Conservation (phyloP, 1,139 yeast genomes). For the Lodderomyces elongisporus region DNA sequence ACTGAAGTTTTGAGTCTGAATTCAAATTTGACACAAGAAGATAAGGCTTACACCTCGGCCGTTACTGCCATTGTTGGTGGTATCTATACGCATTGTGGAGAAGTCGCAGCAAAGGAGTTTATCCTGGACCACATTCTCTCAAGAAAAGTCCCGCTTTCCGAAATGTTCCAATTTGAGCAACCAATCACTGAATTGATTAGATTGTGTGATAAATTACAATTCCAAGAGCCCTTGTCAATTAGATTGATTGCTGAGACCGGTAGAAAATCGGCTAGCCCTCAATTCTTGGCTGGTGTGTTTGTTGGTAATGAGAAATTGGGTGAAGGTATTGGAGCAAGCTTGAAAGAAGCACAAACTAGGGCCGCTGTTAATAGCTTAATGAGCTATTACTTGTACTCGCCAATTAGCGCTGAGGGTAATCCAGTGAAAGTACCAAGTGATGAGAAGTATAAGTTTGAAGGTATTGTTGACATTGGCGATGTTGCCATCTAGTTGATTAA, state of each 20-base stretch:
- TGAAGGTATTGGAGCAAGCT: constrained; percentile 92
- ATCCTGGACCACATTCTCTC: constrained; percentile 70
- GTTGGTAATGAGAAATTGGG: constrained; percentile 80
- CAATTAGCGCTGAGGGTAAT: constrained; percentile 45
- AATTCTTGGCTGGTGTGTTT: constrained; percentile 88
- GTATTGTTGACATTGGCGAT: constrained; percentile 53
- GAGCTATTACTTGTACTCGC: constrained; percentile 88
- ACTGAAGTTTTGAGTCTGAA: constrained; percentile 18
- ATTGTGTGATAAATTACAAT: constrained; percentile 72
- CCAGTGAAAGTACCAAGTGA: constrained; percentile 59
- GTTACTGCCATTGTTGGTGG: constrained; percentile 74
- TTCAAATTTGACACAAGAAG: constrained; percentile 20
- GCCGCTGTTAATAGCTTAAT: constrained; percentile 88
- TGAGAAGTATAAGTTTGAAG: constrained; percentile 36
- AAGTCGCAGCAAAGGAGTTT: constrained; percentile 56
- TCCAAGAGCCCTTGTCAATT: constrained; percentile 65
- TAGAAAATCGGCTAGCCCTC: constrained; percentile 76
- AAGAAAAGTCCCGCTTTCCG: constrained; percentile 66
- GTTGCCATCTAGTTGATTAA: constrained; percentile 35
- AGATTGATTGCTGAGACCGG: constrained; percentile 93
- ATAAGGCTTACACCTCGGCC: constrained; percentile 48
- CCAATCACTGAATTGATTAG: constrained; percentile 83
- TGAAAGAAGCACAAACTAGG: constrained; percentile 87
- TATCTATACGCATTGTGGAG: constrained; percentile 61
- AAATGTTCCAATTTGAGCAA: constrained; percentile 73